Evolutionary conservation across 202 grass and related monocot genomes (phyloP).

Genomic region (Musa balbisiana): DNA sequence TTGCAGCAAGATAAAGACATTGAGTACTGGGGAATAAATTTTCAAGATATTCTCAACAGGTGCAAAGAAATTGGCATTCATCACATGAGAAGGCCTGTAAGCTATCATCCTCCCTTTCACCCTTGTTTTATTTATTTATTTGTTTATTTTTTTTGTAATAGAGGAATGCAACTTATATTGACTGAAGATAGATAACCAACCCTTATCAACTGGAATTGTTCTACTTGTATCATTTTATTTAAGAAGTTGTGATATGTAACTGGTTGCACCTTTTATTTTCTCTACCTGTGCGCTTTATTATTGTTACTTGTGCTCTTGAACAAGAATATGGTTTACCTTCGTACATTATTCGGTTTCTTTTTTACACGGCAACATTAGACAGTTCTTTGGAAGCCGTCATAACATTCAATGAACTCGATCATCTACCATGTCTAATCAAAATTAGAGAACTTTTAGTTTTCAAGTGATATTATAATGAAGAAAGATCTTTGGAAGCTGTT

Average conservation of each 20-base stretch:
- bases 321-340: not conserved
- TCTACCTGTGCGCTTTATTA: too few species aligned
- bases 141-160: not conserved
- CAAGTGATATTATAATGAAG: too few species aligned
- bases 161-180: not conserved
- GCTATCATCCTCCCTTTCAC: conserved; percentile 13
- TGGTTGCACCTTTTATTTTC: too few species aligned
- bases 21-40: conserved; percentile 84
- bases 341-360: not conserved
- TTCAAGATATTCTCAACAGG: conserved; percentile 45
- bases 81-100: conserved; percentile 74
- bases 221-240: too few species aligned
- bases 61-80: conserved; percentile 64
- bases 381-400: too few species aligned
- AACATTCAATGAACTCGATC: too few species aligned
- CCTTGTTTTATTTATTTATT: not conserved
- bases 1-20: conserved; percentile 91
- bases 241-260: too few species aligned
- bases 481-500: too few species aligned
- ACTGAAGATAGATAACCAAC: too few species aligned
- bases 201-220: too few species aligned
- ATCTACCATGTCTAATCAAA: too few species aligned
- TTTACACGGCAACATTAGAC: not conserved
- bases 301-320: not conserved
- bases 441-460: too few species aligned